These are phyloP conservation scores for Hericium alpestre DNA, from an alignment of 768 basidiomycete species.

Conservation along the genomic window DNA sequence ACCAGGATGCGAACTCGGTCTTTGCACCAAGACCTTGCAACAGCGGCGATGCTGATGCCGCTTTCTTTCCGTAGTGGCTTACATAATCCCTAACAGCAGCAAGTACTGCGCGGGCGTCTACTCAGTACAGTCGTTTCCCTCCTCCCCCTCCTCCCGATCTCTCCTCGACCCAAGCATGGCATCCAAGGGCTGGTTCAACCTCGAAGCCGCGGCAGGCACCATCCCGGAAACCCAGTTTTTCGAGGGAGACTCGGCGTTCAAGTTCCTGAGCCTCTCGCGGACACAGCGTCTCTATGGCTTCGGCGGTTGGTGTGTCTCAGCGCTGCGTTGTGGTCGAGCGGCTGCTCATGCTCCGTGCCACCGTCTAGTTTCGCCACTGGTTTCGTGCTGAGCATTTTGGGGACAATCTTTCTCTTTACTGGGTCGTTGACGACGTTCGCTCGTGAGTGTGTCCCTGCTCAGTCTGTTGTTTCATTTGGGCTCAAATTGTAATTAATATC, in stretches of 20 bases:
- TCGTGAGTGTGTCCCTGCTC: slow-evolving; percentile 35
- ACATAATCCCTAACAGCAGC: no score
- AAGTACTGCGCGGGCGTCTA: no score
- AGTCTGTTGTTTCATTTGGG: slow-evolving; percentile 1
- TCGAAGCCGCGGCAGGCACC: slow-evolving; percentile 51
- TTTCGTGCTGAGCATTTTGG: slow-evolving; percentile 72
- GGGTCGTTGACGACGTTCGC: slow-evolving; percentile 63
- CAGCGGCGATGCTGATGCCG: no score
- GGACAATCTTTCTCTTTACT: slow-evolving; percentile 66
- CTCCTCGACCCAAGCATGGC: slow-evolving; percentile 6
- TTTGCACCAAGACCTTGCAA: no score
- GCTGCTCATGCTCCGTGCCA: neutral
- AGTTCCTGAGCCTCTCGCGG: slow-evolving; percentile 64
- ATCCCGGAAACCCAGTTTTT: slow-evolving; percentile 77
- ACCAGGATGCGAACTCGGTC: no score
- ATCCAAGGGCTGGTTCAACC: slow-evolving; percentile 76
- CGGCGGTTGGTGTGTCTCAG: slow-evolving; percentile 43
- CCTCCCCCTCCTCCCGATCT: no score
- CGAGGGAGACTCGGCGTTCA: slow-evolving; percentile 84
- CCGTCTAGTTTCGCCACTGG: slow-evolving; percentile 56
- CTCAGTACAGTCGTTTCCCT: no score
- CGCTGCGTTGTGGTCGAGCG: neutral
- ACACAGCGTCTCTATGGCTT: slow-evolving; percentile 84
- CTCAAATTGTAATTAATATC: no score
- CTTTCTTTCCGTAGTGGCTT: no score